Evolutionary conservation across 2,329 filamentous ascomycete species (phyloP), one percentile per base, ranked within the genome.

Genomic region (Epichloe gansuensis): DNA sequence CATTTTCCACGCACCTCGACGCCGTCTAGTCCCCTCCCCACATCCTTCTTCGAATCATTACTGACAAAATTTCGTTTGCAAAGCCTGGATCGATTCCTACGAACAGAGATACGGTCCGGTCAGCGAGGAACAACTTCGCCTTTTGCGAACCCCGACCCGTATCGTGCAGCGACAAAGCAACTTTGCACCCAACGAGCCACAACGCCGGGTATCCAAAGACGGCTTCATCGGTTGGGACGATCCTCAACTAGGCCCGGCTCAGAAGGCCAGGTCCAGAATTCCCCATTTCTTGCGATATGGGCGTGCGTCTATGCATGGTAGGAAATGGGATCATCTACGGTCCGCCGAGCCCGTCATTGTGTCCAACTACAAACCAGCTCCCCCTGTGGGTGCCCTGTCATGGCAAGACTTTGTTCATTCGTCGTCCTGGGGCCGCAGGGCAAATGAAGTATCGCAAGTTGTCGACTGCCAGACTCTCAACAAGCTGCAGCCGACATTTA

Each of bases 321-420:
- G 77, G 54, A 75, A 75, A 66, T 82, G 78, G 78, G 79, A 82
- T 59, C 77, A 82, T 59, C 63, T 82, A 50, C 75, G 79, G 50
- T 75, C 76, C 3, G 71, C 75, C 37, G 78, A 82, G 54, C 78
- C 79, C 4, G 77, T 82, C 56, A 80, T 82, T 56, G 75, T 81
- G 47, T 69, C 77, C 25, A 69, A 71, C 42, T 73, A 75, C 56
- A 66, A 67, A 53, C 69, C 72, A 12, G 62, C 69, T 4, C 63
- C 68, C 38, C 62, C 67, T 47, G 69, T 71, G 43, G 66, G 74
- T 12, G 68, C 69, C 52, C 63, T 71, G 23, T 69, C 70, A 31
- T 82, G 78, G 78, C 67, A 68, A 11, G 71, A 74, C 48, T 81
- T 80, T 59, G 66, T 81, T 25, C 69, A 70, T 31, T 78, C 78